A percentile compares a stretch with the other conserved stretches of the same genome.
phyloP scores from a whole-genome alignment of 768 basidiomycete genomes.

The Trametes elegans region DNA sequence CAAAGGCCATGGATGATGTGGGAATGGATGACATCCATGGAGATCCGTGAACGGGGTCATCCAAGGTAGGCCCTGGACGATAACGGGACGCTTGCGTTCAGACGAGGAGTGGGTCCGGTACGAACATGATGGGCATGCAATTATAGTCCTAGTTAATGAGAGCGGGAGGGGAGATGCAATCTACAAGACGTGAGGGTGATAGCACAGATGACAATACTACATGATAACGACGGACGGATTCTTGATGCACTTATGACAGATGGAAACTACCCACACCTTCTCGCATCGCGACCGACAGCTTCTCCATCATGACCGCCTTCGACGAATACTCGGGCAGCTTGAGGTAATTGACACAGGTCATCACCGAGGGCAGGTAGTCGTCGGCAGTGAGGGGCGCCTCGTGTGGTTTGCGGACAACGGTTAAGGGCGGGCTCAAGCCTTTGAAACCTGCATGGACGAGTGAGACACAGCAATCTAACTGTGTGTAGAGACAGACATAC shows the following conservation, averaged over 20 bases:
- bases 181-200: constrained; percentile 20
- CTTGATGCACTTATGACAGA: constrained; percentile 76
- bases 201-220: constrained; percentile 22
- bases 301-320: constrained; percentile 80
- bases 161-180: constrained; percentile 3
- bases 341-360: constrained; percentile 98
- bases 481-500: no score
- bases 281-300: constrained; percentile 79
- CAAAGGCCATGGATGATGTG: no score
- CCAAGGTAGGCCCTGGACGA: no score
- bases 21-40: no score
- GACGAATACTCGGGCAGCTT: constrained; percentile 96
- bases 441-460: constrained; percentile 68
- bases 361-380: constrained; percentile 94
- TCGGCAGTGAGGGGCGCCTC: constrained; percentile 89
- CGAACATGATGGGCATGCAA: background rate
- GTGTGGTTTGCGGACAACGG: constrained; percentile 96
- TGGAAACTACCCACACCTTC: constrained; percentile 98
- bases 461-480: no score
- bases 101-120: no score
- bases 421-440: constrained; percentile 89
- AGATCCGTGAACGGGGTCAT: no score
- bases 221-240: constrained; percentile 8
- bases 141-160: constrained; percentile 14
- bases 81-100: no score